phyloP scores from a whole-genome alignment of 2,329 filamentous ascomycete species.

The Aspergillus brunneoviolaceus region DNA sequence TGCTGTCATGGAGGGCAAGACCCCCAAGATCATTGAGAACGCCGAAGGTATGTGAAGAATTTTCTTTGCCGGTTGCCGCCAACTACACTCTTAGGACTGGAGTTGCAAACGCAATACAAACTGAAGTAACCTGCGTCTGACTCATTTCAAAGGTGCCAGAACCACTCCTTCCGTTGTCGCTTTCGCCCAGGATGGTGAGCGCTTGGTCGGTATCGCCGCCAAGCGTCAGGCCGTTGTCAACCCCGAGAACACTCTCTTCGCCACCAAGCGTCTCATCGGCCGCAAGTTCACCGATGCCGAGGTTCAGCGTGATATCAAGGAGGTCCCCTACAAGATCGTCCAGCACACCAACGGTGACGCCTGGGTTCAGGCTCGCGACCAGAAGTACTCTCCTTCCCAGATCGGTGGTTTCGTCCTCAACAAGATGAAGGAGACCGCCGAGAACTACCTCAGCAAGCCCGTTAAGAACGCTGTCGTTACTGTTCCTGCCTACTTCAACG shows the following conservation, averaged over 20 bases:
- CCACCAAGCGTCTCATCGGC: constrained; percentile 97
- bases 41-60: constrained; percentile 68
- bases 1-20: constrained; percentile 95
- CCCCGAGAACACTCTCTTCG: constrained; percentile 97
- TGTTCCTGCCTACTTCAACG: constrained; percentile 97
- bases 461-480: constrained; percentile 97
- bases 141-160: constrained; percentile 63
- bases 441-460: constrained; percentile 84
- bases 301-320: constrained; percentile 94
- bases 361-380: constrained; percentile 88
- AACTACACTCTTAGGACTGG: neutral
- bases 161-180: constrained; percentile 94
- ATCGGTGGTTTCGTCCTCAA: constrained; percentile 93
- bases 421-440: constrained; percentile 99
- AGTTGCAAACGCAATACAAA: neutral
- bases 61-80: constrained; percentile 12
- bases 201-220: constrained; percentile 92
- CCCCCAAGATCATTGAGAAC: constrained; percentile 96
- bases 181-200: constrained; percentile 93
- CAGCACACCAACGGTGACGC: constrained; percentile 96
- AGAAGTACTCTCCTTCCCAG: constrained; percentile 98
- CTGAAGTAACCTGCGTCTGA: constrained; percentile 16
- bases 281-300: constrained; percentile 93
- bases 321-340: constrained; percentile 98
- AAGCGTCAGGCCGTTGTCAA: constrained; percentile 99